Evolutionary conservation across 2,329 filamentous ascomycete genomes (phyloP).

Genomic region (Pezicula rhizophila): DNA sequence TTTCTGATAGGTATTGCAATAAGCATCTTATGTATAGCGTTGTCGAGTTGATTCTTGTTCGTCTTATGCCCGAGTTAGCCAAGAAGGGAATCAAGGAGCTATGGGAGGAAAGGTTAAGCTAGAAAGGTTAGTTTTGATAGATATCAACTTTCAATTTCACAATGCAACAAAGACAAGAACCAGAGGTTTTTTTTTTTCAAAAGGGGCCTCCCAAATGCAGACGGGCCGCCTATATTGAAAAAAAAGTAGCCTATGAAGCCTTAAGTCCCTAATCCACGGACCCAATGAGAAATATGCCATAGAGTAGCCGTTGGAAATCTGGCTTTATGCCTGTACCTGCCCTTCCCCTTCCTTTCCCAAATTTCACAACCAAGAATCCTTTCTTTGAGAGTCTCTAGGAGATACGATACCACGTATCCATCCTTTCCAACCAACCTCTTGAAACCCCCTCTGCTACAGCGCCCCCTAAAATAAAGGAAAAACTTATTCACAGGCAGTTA

Average conservation of each 20-base stretch:
- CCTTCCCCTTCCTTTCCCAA: neutral
- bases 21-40: constrained; percentile 82
- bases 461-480: neutral
- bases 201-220: constrained; percentile 23
- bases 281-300: neutral
- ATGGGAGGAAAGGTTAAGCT: constrained; percentile 62
- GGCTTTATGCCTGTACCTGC: neutral
- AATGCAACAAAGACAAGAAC: neutral
- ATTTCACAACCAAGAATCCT: neutral
- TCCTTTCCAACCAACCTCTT: constrained; percentile 1
- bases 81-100: constrained; percentile 67
- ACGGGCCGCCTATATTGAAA: constrained; percentile 21
- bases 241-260: neutral
- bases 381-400: constrained; percentile 5
- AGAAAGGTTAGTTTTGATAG: constrained; percentile 7
- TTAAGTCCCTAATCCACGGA: neutral
- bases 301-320: neutral
- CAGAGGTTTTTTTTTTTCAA: constrained; percentile 11
- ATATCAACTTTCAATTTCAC: neutral
- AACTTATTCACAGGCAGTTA: neutral
- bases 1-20: constrained; percentile 83
- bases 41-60: constrained; percentile 74
- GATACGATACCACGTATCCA: constrained; percentile 5
- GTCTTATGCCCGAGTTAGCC: constrained; percentile 76
- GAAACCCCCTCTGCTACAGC: neutral